phyloP scores from a whole-genome alignment of 1,284 basidiomycete genomes.

The Papiliotrema terrestris region DNA sequence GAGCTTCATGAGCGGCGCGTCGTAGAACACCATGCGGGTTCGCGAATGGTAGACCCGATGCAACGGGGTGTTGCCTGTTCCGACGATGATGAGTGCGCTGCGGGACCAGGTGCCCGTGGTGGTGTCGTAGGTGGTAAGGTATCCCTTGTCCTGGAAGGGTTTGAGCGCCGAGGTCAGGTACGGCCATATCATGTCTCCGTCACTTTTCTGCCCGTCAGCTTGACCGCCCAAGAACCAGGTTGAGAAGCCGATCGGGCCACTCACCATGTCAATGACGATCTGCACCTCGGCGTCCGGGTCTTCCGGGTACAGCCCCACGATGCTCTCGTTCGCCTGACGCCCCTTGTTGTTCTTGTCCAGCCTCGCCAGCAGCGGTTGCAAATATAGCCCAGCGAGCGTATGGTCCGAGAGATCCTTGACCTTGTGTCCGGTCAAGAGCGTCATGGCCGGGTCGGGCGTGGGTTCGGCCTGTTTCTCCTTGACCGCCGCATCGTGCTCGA shows the following conservation, averaged over 20 bases:
- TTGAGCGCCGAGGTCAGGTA: slow-evolving; percentile 19
- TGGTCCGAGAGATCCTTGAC: slow-evolving; percentile 14
- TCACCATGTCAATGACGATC: slow-evolving; percentile 31
- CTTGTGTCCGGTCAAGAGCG: slow-evolving; percentile 22
- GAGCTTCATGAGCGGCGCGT: slow-evolving; percentile 31
- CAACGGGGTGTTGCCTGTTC: slow-evolving; percentile 37
- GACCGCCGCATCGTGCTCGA: no score
- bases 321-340: neutral
- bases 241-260: slow-evolving; percentile 5
- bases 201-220: slow-evolving; percentile 10
- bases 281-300: slow-evolving; percentile 20
- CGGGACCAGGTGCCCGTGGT: slow-evolving; percentile 12
- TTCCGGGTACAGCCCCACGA: slow-evolving; percentile 16
- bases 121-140: slow-evolving; percentile 25
- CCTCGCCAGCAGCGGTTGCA: slow-evolving; percentile 23
- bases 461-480: neutral
- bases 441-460: neutral
- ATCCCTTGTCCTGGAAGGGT: slow-evolving; percentile 26
- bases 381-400: slow-evolving; percentile 22
- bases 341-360: slow-evolving; percentile 21
- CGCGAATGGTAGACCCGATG: slow-evolving; percentile 18
- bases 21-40: slow-evolving; percentile 38
- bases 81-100: slow-evolving; percentile 37
- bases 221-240: neutral
- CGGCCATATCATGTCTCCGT: slow-evolving; percentile 25